Conservation (phyloP, 139 green algal species). For the Trebouxia sp. region DNA sequence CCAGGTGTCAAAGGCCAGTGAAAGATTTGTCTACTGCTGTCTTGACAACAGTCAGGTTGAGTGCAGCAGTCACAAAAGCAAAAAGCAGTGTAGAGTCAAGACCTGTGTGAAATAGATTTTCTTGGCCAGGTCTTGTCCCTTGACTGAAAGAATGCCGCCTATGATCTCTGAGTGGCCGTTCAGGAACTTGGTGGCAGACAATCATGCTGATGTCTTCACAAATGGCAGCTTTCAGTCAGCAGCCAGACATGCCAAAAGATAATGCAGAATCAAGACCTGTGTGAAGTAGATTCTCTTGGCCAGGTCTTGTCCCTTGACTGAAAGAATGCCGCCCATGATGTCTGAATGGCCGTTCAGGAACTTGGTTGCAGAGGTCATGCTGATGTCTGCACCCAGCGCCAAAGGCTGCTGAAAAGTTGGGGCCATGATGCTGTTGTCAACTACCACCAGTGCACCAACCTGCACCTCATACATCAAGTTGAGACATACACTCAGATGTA, state of each 20-base stretch:
- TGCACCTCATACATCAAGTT: constrained; percentile 11
- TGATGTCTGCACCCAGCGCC: constrained; percentile 94
- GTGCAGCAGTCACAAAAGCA: too few relatives aligned
- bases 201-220: constrained; percentile 99
- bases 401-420: constrained; percentile 82
- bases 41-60: too few relatives aligned
- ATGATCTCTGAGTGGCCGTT: constrained; percentile 94
- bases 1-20: constrained; percentile 82
- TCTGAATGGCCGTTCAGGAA: constrained; percentile 96
- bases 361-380: constrained; percentile 96
- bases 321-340: constrained; percentile 90
- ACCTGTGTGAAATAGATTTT: constrained; percentile 87
- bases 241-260: too few relatives aligned
- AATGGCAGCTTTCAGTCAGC: too few relatives aligned
- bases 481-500: background rate
- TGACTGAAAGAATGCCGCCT: constrained; percentile 86
- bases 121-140: constrained; percentile 77
- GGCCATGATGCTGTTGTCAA: constrained; percentile 98
- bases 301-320: constrained; percentile 79
- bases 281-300: constrained; percentile 86
- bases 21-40: too few relatives aligned
- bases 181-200: constrained; percentile 96
- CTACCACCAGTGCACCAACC: constrained; percentile 79
- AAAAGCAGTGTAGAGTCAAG: too few relatives aligned
- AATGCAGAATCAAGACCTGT: constrained; percentile 64